phyloP scores from a whole-genome alignment of 1,139 yeast genomes.

The Candida sp. region DNA sequence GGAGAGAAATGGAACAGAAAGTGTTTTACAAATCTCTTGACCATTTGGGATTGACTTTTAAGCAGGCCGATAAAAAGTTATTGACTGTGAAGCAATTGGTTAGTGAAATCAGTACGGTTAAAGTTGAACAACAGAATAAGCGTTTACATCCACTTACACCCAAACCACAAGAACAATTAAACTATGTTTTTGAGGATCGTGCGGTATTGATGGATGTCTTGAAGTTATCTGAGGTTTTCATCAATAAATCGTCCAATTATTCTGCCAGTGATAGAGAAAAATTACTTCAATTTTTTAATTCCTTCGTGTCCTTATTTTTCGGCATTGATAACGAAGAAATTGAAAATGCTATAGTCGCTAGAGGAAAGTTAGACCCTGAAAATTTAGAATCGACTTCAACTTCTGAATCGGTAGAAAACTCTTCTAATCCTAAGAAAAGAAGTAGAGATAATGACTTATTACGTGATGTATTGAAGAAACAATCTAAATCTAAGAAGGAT shows the following conservation, averaged over 20 bases:
- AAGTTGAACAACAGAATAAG: slow-evolving; percentile 78
- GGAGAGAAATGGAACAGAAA: slow-evolving; percentile 98
- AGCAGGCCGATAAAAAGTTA: slow-evolving; percentile 92
- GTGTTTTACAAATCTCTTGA: slow-evolving; percentile 92
- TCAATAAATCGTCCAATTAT: slow-evolving; percentile 68
- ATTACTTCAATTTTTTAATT: slow-evolving; percentile 66
- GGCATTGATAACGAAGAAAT: slow-evolving; percentile 41
- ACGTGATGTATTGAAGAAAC: slow-evolving; percentile 70
- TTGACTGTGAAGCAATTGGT: slow-evolving; percentile 87
- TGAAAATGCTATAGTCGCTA: slow-evolving; percentile 20
- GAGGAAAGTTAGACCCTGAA: slow-evolving; percentile 14
- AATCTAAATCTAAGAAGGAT: slow-evolving; percentile 48
- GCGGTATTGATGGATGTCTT: slow-evolving; percentile 74
- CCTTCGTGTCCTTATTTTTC: slow-evolving; percentile 69
- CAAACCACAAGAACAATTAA: slow-evolving; percentile 79
- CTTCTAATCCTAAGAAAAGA: slow-evolving; percentile 40
- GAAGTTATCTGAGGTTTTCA: slow-evolving; percentile 64
- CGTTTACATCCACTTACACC: slow-evolving; percentile 87
- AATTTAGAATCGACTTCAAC: slow-evolving; percentile 6
- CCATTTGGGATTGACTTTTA: slow-evolving; percentile 92
- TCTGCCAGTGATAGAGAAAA: slow-evolving; percentile 82
- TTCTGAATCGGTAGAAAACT: slow-evolving; percentile 8
- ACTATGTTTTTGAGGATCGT: slow-evolving; percentile 61
- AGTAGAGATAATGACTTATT: slow-evolving; percentile 64
- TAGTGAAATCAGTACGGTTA: slow-evolving; percentile 88